Evolutionary conservation across 108 stramenopile species (phyloP), one percentile per base, ranked within the genome.

Genomic region (Nitzschia sp.): DNA sequence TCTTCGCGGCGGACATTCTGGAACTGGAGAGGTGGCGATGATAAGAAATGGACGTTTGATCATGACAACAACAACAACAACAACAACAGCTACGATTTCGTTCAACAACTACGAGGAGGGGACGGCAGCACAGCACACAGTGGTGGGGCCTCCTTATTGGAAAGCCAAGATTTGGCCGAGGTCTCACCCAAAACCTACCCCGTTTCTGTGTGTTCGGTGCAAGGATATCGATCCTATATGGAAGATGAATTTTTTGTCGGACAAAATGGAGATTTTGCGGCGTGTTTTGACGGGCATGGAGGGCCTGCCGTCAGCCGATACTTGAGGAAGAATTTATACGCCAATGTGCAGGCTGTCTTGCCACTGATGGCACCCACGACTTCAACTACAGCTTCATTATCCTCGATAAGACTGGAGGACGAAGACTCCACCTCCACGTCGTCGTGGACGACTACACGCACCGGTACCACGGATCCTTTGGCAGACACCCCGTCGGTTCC

Each of bases 271-370:
- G 61, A 77, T 44, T 90, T 94, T 75, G 81, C 76, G 45, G 96
- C 91, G 21, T 96, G 97, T 5, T 97, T 97, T 75, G 98, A 98
- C 70, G 98, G 98, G 2, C 98, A 98, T 69, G 98, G 98, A 32
- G 95, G 96, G 11, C 62, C 47, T 31, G 83, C 89, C 17, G 96
- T 98, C 1, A 87, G 90, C 23, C 72, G 74, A 1, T 97, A 92
- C 66, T 69, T 93, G 23, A 55, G 84, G 27, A 82, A 93, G 62
- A 93, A 96, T 70, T 56, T 97, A 15, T 86, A 85, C 48, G 90
- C 81, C 4, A 78, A 81, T 47, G 64, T 87, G 1, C 86, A 88
- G 72, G 82, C 82, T 8, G 68, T 73, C 28, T 65, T 79, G 48
- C 48, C 48, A 4, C 4, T 50, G 48, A 16, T 50, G 4, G 5